Evolutionary conservation across 257 asterid species (phyloP).

Genomic region (Capsicum rhomboideum): DNA sequence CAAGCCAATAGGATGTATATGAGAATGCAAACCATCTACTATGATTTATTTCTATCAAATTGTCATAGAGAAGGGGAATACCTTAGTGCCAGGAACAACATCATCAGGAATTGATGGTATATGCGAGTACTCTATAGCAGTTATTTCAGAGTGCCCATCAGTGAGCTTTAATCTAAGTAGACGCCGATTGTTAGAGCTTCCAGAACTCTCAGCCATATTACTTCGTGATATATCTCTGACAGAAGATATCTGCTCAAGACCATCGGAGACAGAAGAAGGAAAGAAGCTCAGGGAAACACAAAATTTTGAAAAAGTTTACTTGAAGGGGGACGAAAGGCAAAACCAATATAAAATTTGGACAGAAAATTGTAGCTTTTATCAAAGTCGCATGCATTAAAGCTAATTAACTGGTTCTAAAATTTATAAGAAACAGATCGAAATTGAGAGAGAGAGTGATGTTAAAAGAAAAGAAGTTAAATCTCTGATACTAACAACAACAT

Average conservation of each 20-base stretch:
- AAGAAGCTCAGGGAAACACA: not conserved
- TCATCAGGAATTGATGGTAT: conserved; percentile 61
- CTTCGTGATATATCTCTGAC: conserved; percentile 61
- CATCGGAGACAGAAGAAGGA: not conserved
- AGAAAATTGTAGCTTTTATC: not conserved
- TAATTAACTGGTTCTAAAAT: not conserved
- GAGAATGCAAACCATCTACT: not conserved
- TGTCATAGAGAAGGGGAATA: conserved; percentile 1
- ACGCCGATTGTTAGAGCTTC: conserved; percentile 41
- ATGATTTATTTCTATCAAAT: not conserved
- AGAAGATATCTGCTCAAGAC: conserved; percentile 41
- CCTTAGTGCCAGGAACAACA: conserved; percentile 85
- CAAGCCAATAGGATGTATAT: not conserved
- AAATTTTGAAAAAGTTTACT: not conserved
- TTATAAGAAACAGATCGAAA: not conserved
- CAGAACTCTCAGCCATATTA: conserved; percentile 41
- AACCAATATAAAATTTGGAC: not conserved
- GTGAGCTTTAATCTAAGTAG: conserved; percentile 64
- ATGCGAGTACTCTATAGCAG: conserved; percentile 60
- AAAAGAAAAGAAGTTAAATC: not conserved
- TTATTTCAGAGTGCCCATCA: conserved; percentile 69
- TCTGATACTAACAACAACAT: not conserved
- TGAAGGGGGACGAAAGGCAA: not conserved
- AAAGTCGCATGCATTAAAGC: not conserved
- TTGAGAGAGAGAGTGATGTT: not conserved